phyloP scores from a whole-genome alignment of 2,329 filamentous ascomycete species.

The Cucurbitaria berberidis region DNA sequence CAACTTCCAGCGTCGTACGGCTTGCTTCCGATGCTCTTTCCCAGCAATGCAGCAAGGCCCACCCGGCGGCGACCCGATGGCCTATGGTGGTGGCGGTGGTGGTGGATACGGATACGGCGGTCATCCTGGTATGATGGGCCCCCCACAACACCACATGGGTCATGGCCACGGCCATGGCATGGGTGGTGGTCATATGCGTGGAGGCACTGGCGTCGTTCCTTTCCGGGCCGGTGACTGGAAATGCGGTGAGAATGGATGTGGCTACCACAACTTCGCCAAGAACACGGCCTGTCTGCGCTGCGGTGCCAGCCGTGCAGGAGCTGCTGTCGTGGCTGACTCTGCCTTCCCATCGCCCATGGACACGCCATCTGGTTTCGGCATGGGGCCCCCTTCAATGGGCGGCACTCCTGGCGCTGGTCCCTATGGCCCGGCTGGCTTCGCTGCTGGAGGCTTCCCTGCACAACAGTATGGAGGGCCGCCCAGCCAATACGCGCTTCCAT shows the following conservation, averaged over 20 bases:
- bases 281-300: conserved; percentile 98
- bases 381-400: conserved; percentile 86
- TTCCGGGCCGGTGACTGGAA: conserved; percentile 99
- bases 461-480: conserved; percentile 89
- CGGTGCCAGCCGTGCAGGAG: conserved; percentile 90
- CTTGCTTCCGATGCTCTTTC: conserved; percentile 98
- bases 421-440: conserved; percentile 73
- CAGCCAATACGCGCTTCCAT: conserved; percentile 88
- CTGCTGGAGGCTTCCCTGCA: conserved; percentile 64
- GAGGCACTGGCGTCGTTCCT: conserved; percentile 86
- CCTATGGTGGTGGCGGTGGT: conserved; percentile 54
- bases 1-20: conserved; percentile 98
- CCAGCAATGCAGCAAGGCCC: conserved; percentile 86
- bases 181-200: conserved; percentile 63
- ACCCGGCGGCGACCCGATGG: conserved; percentile 71
- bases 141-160: conserved; percentile 71
- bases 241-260: conserved; percentile 95
- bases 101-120: conserved; percentile 48
- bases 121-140: conserved; percentile 66
- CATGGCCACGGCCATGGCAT: conserved; percentile 56
- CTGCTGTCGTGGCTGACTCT: conserved; percentile 92
- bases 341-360: conserved; percentile 93
- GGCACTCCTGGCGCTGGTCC: conserved; percentile 73
- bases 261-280: conserved; percentile 99
- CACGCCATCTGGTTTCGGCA: conserved; percentile 78